A percentile compares a stretch with the other conserved stretches of the same genome.
These are phyloP conservation scores for Diaporthe capsici DNA, from an alignment of 2,329 filamentous ascomycete species.

Conservation along the genomic window DNA sequence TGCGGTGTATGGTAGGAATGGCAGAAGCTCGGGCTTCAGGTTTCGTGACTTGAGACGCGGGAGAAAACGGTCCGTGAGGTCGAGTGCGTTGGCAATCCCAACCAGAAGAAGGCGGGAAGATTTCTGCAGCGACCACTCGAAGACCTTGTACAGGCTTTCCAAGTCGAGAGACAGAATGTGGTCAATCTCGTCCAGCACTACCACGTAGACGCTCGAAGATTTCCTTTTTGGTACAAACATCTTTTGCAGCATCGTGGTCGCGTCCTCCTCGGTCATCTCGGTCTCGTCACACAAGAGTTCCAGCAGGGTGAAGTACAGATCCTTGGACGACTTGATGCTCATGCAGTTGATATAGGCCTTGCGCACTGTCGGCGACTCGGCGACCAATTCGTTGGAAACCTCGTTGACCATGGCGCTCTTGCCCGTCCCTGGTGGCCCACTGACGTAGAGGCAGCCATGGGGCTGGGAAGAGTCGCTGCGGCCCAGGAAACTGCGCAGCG, in stretches of 20 bases:
- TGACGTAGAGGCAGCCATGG: conserved; percentile 92
- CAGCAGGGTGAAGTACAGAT: conserved; percentile 85
- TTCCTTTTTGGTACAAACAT: conserved; percentile 78
- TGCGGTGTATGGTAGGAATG: conserved; percentile 93
- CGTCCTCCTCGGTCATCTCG: conserved; percentile 75
- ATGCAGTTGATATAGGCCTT: conserved; percentile 95
- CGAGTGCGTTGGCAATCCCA: conserved; percentile 95
- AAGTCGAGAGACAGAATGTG: conserved; percentile 90
- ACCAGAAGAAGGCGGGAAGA: conserved; percentile 86
- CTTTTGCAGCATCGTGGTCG: conserved; percentile 76
- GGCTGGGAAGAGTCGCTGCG: conserved; percentile 71
- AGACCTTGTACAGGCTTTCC: conserved; percentile 92
- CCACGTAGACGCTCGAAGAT: conserved; percentile 75
- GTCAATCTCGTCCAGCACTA: conserved; percentile 95
- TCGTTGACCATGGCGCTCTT: conserved; percentile 95
- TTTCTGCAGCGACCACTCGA: conserved; percentile 92
- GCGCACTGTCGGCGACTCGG: conserved; percentile 66
- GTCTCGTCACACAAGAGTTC: conserved; percentile 74
- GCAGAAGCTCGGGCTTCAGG: conserved; percentile 88
- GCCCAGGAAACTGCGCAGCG: conserved; percentile 78
- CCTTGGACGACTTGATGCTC: conserved; percentile 90
- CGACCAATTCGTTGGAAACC: conserved; percentile 73
- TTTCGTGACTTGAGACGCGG: conserved; percentile 94
- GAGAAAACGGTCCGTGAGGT: conserved; percentile 94
- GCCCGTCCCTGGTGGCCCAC: conserved; percentile 94